These are phyloP conservation scores for Coniferiporia sulphurascens DNA, from an alignment of 1,284 basidiomycete genomes.

Conservation along the genomic window DNA sequence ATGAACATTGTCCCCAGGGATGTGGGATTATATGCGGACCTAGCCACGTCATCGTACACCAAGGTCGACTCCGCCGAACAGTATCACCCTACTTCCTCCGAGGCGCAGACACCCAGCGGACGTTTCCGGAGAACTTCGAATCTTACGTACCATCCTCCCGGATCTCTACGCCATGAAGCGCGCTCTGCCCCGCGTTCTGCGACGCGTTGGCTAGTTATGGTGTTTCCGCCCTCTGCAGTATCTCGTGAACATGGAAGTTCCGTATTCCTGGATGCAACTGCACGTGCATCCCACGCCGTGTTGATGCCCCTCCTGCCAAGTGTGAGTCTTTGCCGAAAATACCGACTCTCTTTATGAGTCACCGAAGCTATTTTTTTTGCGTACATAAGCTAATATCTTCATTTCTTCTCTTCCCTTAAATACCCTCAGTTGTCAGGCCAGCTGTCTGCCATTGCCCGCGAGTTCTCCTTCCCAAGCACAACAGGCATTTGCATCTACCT, in stretches of 20 bases:
- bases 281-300: conserved; percentile 60
- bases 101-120: conserved; percentile 24
- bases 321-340: conserved; percentile 36
- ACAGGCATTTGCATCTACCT: conserved; percentile 70
- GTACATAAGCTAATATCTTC: background rate
- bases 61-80: conserved; percentile 7
- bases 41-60: conserved; percentile 10
- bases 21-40: conserved; percentile 25
- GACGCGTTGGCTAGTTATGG: conserved; percentile 57
- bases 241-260: conserved; percentile 54
- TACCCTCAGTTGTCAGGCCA: conserved; percentile 61
- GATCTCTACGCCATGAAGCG: conserved; percentile 45
- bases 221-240: conserved; percentile 59
- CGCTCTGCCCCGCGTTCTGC: conserved; percentile 38
- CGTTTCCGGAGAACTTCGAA: conserved; percentile 45
- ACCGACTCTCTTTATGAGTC: background rate
- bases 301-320: conserved; percentile 73
- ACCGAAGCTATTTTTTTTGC: background rate
- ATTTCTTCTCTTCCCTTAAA: conserved; percentile 6
- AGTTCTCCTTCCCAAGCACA: conserved; percentile 75
- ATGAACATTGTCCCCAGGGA: conserved; percentile 22
- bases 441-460: conserved; percentile 68
- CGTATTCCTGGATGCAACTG: conserved; percentile 52
- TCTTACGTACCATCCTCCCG: conserved; percentile 53
- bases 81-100: conserved; percentile 16